These are phyloP conservation scores for Claviceps citrina DNA, from an alignment of 2,329 filamentous ascomycete genomes.

Conservation along the genomic window DNA sequence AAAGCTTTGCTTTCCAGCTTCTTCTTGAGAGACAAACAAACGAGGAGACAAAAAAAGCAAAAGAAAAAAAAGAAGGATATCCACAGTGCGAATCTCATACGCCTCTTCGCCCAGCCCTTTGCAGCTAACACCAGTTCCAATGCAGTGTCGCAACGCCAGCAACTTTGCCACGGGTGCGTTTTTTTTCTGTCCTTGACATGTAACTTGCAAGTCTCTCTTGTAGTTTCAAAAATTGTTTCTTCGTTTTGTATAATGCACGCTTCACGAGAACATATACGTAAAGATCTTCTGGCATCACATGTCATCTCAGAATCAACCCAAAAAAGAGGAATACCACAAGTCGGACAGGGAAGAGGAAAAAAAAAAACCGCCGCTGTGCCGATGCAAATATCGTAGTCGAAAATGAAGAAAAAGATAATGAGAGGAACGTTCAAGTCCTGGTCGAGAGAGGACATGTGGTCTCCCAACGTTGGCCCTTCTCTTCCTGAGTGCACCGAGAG, in stretches of 20 bases:
- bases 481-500: not conserved
- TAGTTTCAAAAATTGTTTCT: slow-evolving; percentile 2
- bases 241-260: slow-evolving; percentile 2
- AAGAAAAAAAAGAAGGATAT: slow-evolving; percentile 2
- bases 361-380: slow-evolving; percentile 9
- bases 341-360: slow-evolving; percentile 2
- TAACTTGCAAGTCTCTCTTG: slow-evolving; percentile 1
- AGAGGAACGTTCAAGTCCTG: slow-evolving; percentile 2
- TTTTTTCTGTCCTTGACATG: slow-evolving; percentile 3
- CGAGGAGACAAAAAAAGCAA: slow-evolving; percentile 5
- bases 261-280: not conserved
- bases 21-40: slow-evolving; percentile 3
- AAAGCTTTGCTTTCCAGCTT: slow-evolving; percentile 9
- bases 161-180: slow-evolving; percentile 4
- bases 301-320: slow-evolving; percentile 13
- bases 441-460: not conserved
- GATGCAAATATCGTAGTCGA: slow-evolving; percentile 6
- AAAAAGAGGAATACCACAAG: slow-evolving; percentile 14
- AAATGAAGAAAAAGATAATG: not conserved
- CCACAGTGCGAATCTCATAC: slow-evolving; percentile 9
- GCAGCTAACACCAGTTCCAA: slow-evolving; percentile 7
- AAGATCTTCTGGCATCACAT: slow-evolving; percentile 1
- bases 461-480: not conserved
- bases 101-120: slow-evolving; percentile 8
- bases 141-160: slow-evolving; percentile 6